Conservation (phyloP, 2,329 filamentous ascomycete species). For the Aplosporella prunicola region DNA sequence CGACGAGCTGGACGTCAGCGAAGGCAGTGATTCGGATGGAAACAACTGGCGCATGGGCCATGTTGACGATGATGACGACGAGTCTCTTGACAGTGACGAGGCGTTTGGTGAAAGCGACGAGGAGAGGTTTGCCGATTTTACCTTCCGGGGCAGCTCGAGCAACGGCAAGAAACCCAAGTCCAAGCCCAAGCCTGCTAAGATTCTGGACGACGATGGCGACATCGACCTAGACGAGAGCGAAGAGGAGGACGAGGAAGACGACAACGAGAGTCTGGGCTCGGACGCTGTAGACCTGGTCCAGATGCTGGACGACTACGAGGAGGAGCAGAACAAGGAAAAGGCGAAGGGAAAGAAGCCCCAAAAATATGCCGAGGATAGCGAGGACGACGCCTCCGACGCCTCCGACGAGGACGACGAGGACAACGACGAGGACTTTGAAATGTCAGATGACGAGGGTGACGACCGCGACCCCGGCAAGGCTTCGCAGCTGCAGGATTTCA, state of each 20-base stretch:
- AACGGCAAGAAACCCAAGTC: constrained; percentile 44
- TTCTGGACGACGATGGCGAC: constrained; percentile 23
- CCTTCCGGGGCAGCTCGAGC: constrained; percentile 51
- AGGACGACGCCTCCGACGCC: constrained; percentile 43
- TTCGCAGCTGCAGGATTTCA: constrained; percentile 57
- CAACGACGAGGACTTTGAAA: constrained; percentile 41
- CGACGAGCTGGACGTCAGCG: constrained; percentile 48
- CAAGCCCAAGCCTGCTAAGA: constrained; percentile 18
- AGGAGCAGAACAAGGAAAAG: constrained; percentile 19
- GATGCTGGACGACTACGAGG: constrained; percentile 45
- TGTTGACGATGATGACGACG: constrained; percentile 57
- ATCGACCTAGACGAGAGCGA: constrained; percentile 42
- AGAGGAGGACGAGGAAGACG: constrained; percentile 38
- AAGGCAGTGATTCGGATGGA: constrained; percentile 75
- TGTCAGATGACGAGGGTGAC: constrained; percentile 40
- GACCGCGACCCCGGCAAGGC: constrained; percentile 43
- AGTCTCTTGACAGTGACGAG: constrained; percentile 64
- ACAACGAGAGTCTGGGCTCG: constrained; percentile 54
- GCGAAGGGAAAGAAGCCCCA: constrained; percentile 20
- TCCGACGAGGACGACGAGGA: constrained; percentile 37
- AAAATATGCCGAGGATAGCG: constrained; percentile 33
- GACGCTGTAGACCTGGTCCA: constrained; percentile 55
- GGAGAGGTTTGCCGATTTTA: constrained; percentile 71
- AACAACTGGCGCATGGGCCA: constrained; percentile 75
- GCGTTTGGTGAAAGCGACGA: constrained; percentile 85